Conservation (phyloP, 495 filamentous ascomycete species). For the Xylaria telfairii region DNA sequence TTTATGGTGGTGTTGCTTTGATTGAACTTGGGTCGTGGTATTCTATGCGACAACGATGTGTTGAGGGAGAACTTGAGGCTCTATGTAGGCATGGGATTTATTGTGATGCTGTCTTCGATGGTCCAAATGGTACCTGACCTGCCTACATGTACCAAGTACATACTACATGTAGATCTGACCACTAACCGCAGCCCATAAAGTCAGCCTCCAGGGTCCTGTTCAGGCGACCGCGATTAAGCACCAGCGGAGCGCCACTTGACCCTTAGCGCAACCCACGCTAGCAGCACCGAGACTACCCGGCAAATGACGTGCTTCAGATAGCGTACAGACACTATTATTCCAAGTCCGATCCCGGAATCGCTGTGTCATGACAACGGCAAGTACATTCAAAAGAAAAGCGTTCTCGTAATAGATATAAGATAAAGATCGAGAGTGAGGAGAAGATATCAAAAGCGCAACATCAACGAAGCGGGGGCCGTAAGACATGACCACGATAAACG, state of each 20-base stretch:
- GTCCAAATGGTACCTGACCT: no score
- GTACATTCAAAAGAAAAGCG: not conserved
- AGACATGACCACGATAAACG: not conserved
- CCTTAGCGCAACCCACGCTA: not conserved
- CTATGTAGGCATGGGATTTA: not conserved
- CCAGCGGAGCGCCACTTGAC: not conserved
- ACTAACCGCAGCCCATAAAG: not conserved
- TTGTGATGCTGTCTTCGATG: not conserved
- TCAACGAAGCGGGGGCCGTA: not conserved
- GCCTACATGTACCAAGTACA: not conserved
- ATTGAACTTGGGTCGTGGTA: not conserved
- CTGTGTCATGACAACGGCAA: not conserved
- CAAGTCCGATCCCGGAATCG: slow-evolving; percentile 24
- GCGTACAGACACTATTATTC: slow-evolving; percentile 5
- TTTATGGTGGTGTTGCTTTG: not conserved
- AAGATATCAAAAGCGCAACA: not conserved
- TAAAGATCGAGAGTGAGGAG: not conserved
- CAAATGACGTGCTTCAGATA: slow-evolving; percentile 26
- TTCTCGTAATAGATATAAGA: not conserved
- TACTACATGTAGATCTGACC: not conserved
- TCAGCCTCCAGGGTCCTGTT: not conserved
- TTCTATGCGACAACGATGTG: not conserved
- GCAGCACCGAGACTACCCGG: not conserved
- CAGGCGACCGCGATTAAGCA: not conserved
- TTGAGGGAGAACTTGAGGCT: not conserved